A percentile compares a stretch with the other conserved stretches of the same genome.
These are phyloP conservation scores for Geotrichum klebahnii DNA, from an alignment of 1,139 yeast species.

Conservation along the genomic window DNA sequence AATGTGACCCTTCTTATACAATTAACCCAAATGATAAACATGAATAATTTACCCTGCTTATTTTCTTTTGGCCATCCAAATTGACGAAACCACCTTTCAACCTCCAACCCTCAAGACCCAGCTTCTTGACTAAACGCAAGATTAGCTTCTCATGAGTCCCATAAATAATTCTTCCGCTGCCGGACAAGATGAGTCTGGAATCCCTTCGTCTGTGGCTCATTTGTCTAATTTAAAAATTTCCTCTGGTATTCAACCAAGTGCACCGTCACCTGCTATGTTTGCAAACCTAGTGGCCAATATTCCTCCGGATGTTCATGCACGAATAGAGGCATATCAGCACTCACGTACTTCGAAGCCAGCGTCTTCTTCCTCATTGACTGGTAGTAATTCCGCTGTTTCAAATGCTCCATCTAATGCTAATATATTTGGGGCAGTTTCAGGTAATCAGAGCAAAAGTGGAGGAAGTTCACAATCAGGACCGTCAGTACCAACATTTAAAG, in stretches of 20 bases:
- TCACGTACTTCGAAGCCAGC: constrained; percentile 17
- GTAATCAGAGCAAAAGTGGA: too few species aligned
- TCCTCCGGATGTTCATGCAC: constrained; percentile 67
- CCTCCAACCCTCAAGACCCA: background rate
- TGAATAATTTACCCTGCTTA: background rate
- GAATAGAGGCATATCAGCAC: constrained; percentile 64
- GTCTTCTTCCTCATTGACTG: background rate
- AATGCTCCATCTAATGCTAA: background rate
- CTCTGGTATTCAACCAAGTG: constrained; percentile 3
- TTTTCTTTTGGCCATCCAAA: background rate
- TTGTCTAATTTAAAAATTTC: constrained; percentile 14
- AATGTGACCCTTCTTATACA: too few species aligned
- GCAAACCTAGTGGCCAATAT: constrained; percentile 30
- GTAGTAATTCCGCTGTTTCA: background rate
- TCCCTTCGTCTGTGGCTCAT: background rate
- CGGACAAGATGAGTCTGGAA: constrained; percentile 1
- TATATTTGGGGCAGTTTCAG: too few species aligned
- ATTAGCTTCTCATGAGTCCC: background rate
- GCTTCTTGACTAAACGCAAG: background rate
- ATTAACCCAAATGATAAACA: background rate
- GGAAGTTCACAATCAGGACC: too few species aligned
- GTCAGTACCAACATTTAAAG: constrained; percentile 3
- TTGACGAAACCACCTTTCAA: background rate
- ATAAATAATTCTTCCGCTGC: background rate
- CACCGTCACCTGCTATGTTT: constrained; percentile 23